Percentiles rank a stretch among this genome's conserved stretches.
Evolutionary conservation across 1,284 basidiomycete species (phyloP).

Genomic region (Ustilago sp.): DNA sequence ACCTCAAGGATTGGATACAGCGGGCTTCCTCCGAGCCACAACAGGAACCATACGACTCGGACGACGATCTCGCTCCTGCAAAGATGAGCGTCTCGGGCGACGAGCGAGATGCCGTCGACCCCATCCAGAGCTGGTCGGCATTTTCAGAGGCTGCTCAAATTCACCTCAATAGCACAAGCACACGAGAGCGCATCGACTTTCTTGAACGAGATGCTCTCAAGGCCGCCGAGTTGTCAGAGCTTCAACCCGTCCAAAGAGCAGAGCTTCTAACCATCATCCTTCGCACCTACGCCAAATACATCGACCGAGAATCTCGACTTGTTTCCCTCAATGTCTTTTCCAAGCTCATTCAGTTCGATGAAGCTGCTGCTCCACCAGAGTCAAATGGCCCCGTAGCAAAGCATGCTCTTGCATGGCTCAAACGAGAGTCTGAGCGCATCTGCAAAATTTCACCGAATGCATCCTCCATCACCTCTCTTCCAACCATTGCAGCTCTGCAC

Average conservation of each 20-base stretch:
- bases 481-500: slow-evolving; percentile 78
- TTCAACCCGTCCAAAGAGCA: slow-evolving; percentile 76
- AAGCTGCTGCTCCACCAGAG: slow-evolving; percentile 69
- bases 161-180: slow-evolving; percentile 37
- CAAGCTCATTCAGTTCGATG: slow-evolving; percentile 75
- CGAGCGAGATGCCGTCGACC: slow-evolving; percentile 28
- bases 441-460: slow-evolving; percentile 46
- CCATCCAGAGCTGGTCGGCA: slow-evolving; percentile 51
- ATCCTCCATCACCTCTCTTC: slow-evolving; percentile 42
- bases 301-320: slow-evolving; percentile 78
- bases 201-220: slow-evolving; percentile 40
- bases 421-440: slow-evolving; percentile 74
- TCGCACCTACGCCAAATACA: slow-evolving; percentile 80
- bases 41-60: slow-evolving; percentile 60
- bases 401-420: slow-evolving; percentile 79
- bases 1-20: slow-evolving; percentile 52
- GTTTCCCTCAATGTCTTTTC: slow-evolving; percentile 78
- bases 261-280: slow-evolving; percentile 81
- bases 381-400: slow-evolving; percentile 74
- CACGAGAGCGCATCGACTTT: slow-evolving; percentile 49
- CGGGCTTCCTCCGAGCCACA: slow-evolving; percentile 35
- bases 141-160: slow-evolving; percentile 46
- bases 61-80: slow-evolving; percentile 61
- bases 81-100: slow-evolving; percentile 46
- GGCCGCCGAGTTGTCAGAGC: slow-evolving; percentile 54